phyloP scores from a whole-genome alignment of 441 rosid genomes.

The Populus hybrid region DNA sequence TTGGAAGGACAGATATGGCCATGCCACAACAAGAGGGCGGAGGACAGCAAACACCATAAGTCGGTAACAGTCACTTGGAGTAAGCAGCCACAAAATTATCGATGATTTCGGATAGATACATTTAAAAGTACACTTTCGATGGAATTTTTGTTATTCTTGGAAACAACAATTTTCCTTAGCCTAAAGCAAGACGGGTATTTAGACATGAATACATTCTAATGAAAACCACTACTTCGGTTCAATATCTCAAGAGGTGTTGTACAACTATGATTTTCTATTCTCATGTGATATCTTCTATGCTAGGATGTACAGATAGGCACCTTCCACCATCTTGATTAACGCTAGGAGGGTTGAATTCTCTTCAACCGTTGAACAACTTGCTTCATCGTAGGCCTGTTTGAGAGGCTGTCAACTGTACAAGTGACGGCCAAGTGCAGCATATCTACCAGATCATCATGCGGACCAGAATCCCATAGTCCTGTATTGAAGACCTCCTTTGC shows the following conservation, averaged over 20 bases:
- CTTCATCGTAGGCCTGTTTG: slow-evolving; percentile 84
- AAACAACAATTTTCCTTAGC: neutral
- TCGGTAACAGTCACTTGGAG: no score
- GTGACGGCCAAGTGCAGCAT: slow-evolving; percentile 51
- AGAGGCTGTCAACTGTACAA: slow-evolving; percentile 26
- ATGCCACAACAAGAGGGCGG: no score
- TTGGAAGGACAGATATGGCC: no score
- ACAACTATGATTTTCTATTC: neutral
- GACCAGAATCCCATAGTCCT: no score
- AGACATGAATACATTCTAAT: neutral
- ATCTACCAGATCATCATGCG: slow-evolving; percentile 37
- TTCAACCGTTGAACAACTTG: slow-evolving; percentile 42
- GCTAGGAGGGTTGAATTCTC: slow-evolving; percentile 53
- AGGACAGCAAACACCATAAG: no score
- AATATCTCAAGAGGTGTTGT: neutral
- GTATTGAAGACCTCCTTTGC: no score
- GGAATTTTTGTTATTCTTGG: neutral
- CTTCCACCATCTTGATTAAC: neutral
- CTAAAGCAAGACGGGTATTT: neutral
- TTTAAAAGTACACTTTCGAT: no score
- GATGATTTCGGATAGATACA: no score
- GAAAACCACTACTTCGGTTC: neutral
- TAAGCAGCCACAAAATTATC: no score
- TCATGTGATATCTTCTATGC: slow-evolving; percentile 11
- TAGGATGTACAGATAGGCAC: slow-evolving; percentile 17